A percentile compares a stretch with the other conserved stretches of the same genome.
These are phyloP conservation scores for Diversispora eburnea DNA, from an alignment of 192 early-diverging fungal species.

Conservation along the genomic window DNA sequence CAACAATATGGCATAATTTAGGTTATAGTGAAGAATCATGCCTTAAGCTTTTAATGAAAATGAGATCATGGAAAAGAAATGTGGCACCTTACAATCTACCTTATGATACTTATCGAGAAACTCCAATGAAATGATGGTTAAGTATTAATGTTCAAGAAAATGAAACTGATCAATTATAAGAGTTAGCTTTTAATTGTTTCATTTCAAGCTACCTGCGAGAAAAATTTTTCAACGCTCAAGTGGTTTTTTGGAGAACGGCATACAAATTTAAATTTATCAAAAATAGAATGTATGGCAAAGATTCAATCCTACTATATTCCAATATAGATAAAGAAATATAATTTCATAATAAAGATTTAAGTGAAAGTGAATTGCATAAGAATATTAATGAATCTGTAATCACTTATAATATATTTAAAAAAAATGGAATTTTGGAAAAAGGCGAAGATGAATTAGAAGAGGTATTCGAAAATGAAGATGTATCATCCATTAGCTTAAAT, in stretches of 20 bases:
- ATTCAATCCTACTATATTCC: background rate
- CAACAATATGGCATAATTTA: background rate
- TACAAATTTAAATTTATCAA: background rate
- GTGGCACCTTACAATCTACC: background rate
- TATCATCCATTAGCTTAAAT: background rate
- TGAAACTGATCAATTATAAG: background rate
- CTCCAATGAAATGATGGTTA: background rate
- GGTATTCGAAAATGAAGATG: background rate
- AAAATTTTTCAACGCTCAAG: background rate
- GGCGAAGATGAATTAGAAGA: background rate
- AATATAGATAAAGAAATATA: background rate
- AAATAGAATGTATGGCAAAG: background rate
- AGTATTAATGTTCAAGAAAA: background rate
- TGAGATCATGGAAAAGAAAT: background rate
- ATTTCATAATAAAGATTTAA: background rate
- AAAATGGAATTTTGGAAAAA: background rate
- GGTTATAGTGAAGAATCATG: background rate
- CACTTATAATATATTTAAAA: no score
- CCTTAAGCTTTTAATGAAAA: background rate
- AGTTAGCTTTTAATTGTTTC: background rate
- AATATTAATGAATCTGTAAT: background rate
- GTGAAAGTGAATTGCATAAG: background rate
- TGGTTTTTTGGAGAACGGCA: background rate
- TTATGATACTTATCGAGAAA: background rate
- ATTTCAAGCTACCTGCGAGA: background rate